Percentiles rank a stretch among this genome's conserved stretches.
phyloP scores from a whole-genome alignment of 306 rosid genomes.

The Betula pendula region DNA sequence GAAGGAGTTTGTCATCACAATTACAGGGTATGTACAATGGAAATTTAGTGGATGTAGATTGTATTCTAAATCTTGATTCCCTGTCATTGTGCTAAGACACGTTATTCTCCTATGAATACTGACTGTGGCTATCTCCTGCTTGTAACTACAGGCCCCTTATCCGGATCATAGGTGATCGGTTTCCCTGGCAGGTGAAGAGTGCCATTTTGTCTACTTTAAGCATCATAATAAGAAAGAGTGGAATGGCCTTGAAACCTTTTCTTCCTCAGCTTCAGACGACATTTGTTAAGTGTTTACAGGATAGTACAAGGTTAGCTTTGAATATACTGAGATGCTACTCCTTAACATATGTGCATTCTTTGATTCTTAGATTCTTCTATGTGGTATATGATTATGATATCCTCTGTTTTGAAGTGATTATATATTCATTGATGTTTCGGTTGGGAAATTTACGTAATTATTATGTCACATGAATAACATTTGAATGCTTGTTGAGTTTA shows the following conservation, averaged over 20 bases:
- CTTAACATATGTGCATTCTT: neutral
- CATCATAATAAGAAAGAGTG: constrained; percentile 81
- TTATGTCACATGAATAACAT: neutral
- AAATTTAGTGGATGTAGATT: constrained; percentile 11
- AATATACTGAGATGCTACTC: neutral
- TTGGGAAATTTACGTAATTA: neutral
- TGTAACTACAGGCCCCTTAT: constrained; percentile 79
- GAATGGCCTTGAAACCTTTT: constrained; percentile 85
- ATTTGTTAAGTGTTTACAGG: constrained; percentile 94
- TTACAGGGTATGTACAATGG: constrained; percentile 71
- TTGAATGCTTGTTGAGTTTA: neutral
- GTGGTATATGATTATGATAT: neutral
- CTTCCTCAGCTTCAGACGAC: constrained; percentile 99
- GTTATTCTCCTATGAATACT: constrained; percentile 24
- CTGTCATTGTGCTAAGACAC: neutral
- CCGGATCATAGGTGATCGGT: constrained; percentile 94
- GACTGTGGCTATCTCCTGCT: constrained; percentile 28
- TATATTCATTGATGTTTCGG: neutral
- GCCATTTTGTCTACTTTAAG: constrained; percentile 89
- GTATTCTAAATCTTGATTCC: constrained; percentile 17
- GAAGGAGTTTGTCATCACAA: constrained; percentile 87
- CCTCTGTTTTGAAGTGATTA: neutral
- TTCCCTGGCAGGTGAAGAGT: constrained; percentile 99
- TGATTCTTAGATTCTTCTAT: constrained; percentile 3
- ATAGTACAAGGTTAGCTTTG: constrained; percentile 71